Percentiles rank a stretch among this genome's conserved stretches.
These are phyloP conservation scores for Fusarium concolor DNA, from an alignment of 2,329 filamentous ascomycete genomes.

Conservation along the genomic window DNA sequence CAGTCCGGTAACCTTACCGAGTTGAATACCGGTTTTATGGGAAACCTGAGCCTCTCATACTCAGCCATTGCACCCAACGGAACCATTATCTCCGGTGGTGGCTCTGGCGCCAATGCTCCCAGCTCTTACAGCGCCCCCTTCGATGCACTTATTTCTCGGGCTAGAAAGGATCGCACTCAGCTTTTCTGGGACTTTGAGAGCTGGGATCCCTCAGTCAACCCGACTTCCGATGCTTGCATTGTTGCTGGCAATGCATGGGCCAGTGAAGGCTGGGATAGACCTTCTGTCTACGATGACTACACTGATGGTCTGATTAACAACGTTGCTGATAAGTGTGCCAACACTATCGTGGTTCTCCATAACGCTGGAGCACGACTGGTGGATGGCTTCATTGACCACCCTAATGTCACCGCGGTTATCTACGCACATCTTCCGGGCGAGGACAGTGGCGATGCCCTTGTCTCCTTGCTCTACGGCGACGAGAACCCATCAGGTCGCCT, in stretches of 20 bases:
- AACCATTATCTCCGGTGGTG: slow-evolving; percentile 8
- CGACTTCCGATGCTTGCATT: slow-evolving; percentile 69
- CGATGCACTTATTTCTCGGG: background rate
- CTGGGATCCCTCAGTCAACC: background rate
- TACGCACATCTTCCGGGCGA: slow-evolving; percentile 74
- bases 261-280: slow-evolving; percentile 79
- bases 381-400: slow-evolving; percentile 67
- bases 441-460: slow-evolving; percentile 68
- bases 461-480: slow-evolving; percentile 68
- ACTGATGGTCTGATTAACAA: slow-evolving; percentile 70
- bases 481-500: slow-evolving; percentile 67
- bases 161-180: background rate
- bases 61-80: slow-evolving; percentile 10
- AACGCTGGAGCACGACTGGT: slow-evolving; percentile 66
- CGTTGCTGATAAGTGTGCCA: slow-evolving; percentile 69
- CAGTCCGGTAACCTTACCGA: slow-evolving; percentile 18
- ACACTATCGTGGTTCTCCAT: slow-evolving; percentile 74
- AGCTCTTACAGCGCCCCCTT: slow-evolving; percentile 3
- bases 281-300: slow-evolving; percentile 74
- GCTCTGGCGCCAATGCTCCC: background rate
- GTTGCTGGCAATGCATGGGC: slow-evolving; percentile 85
- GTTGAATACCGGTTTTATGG: background rate
- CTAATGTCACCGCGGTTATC: slow-evolving; percentile 72
- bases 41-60: slow-evolving; percentile 2
- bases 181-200: slow-evolving; percentile 20